Conservation (phyloP, 306 rosid genomes). For the Quercus wislizeni region DNA sequence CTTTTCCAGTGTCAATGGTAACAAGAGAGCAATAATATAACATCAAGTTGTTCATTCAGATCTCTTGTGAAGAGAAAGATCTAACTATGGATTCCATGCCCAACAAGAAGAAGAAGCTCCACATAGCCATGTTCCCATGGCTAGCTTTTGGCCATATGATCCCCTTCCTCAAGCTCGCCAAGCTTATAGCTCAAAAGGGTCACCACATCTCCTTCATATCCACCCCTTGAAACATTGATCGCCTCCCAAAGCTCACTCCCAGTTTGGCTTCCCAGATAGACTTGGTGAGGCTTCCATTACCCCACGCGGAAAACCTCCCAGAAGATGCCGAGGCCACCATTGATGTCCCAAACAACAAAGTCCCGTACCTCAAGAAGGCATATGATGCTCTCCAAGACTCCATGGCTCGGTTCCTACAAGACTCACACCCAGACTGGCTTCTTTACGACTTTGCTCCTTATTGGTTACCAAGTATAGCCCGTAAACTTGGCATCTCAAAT, state of each 20-base stretch:
- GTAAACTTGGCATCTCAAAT: slow-evolving; percentile 16
- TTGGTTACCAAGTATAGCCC: slow-evolving; percentile 29
- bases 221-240: slow-evolving; percentile 55
- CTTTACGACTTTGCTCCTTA: slow-evolving; percentile 30
- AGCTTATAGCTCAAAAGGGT: slow-evolving; percentile 51
- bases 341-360: slow-evolving; percentile 29
- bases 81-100: background rate
- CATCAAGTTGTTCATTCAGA: no score
- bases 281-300: slow-evolving; percentile 39
- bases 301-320: slow-evolving; percentile 30
- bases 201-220: slow-evolving; percentile 47
- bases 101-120: slow-evolving; percentile 16
- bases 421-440: slow-evolving; percentile 41
- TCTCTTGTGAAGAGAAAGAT: no score
- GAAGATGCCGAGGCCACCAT: slow-evolving; percentile 43
- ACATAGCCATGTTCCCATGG: slow-evolving; percentile 58
- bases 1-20: no score
- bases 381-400: slow-evolving; percentile 33
- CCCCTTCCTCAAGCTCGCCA: slow-evolving; percentile 46
- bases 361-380: slow-evolving; percentile 38
- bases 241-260: slow-evolving; percentile 42
- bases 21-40: slow-evolving; percentile 9
- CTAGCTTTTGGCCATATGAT: slow-evolving; percentile 53
- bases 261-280: slow-evolving; percentile 16
- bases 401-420: slow-evolving; percentile 20